Evolutionary conservation across 495 filamentous ascomycete species (phyloP).

Genomic region (Hypomontagnella monticulosa): DNA sequence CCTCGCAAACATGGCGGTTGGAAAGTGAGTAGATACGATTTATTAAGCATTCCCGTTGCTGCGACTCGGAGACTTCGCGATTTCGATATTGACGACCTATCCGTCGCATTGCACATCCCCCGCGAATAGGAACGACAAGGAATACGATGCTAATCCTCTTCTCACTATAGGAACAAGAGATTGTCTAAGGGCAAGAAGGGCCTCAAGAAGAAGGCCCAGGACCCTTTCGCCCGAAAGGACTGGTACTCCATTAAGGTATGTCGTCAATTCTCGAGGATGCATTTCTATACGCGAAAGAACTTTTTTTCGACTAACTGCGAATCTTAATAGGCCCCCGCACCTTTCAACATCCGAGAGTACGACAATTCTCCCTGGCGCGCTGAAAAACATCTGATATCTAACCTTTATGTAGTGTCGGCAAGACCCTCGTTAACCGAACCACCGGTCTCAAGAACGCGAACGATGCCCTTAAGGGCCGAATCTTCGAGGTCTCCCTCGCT

Average conservation of each 20-base stretch:
- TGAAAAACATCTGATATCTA: constrained; percentile 40
- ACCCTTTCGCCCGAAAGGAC: constrained; percentile 98
- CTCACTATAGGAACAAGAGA: constrained; percentile 92
- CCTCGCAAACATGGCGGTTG: constrained; percentile 87
- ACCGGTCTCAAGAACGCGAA: constrained; percentile 99
- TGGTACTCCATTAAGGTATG: constrained; percentile 97
- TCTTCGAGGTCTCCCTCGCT: constrained; percentile 98
- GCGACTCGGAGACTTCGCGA: constrained; percentile 25
- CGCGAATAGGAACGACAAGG: constrained; percentile 21
- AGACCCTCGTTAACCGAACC: constrained; percentile 98
- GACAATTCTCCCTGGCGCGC: constrained; percentile 45
- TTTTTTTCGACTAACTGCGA: constrained; percentile 29
- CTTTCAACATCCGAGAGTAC: constrained; percentile 97
- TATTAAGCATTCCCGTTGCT: constrained; percentile 12
- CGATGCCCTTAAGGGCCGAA: constrained; percentile 96
- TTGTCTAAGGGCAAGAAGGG: constrained; percentile 99
- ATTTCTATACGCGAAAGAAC: constrained; percentile 8
- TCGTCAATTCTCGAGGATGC: constrained; percentile 8
- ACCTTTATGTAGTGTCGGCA: constrained; percentile 80
- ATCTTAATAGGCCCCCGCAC: constrained; percentile 85
- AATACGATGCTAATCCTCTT: constrained; percentile 59
- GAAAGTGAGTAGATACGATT: constrained; percentile 72
- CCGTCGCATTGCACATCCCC: constrained; percentile 28
- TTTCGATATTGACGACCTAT: constrained; percentile 30
- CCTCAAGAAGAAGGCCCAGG: constrained; percentile 98